These are phyloP conservation scores for Austroboletus niveus DNA, from an alignment of 1,284 basidiomycete genomes.

Conservation along the genomic window DNA sequence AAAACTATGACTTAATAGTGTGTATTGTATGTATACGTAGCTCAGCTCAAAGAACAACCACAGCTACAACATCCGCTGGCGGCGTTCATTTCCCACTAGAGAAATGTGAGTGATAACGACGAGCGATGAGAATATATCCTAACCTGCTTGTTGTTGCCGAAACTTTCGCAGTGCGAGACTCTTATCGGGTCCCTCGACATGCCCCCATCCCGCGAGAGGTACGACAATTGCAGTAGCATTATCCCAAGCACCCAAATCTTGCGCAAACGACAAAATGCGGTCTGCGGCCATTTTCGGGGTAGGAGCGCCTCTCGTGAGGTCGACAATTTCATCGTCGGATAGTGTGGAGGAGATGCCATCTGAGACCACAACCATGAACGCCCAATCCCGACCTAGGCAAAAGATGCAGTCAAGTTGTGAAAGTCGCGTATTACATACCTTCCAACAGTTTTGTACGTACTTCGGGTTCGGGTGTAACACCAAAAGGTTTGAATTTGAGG, in stretches of 20 bases:
- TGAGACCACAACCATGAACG: slow-evolving; percentile 79
- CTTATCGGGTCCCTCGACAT: slow-evolving; percentile 72
- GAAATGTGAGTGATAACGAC: slow-evolving; percentile 9
- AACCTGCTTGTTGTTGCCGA: slow-evolving; percentile 67
- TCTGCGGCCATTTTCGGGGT: slow-evolving; percentile 83
- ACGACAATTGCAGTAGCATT: slow-evolving; percentile 93
- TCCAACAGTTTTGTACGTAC: slow-evolving; percentile 78
- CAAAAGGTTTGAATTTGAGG: slow-evolving; percentile 84
- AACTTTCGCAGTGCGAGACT: slow-evolving; percentile 84
- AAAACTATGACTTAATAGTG: background rate
- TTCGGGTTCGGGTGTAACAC: slow-evolving; percentile 94
- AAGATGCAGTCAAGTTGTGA: slow-evolving; percentile 4
- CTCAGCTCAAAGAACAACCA: background rate
- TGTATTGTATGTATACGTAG: slow-evolving; percentile 1
- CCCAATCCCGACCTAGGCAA: slow-evolving; percentile 65
- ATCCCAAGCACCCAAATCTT: slow-evolving; percentile 89
- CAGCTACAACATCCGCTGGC: slow-evolving; percentile 59
- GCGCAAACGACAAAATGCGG: slow-evolving; percentile 82
- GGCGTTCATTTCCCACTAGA: slow-evolving; percentile 66
- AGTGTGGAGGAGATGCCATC: slow-evolving; percentile 91
- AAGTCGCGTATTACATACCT: slow-evolving; percentile 42
- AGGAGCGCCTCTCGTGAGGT: slow-evolving; percentile 73
- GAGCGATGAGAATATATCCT: slow-evolving; percentile 17
- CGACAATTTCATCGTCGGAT: slow-evolving; percentile 93
- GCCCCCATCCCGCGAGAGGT: slow-evolving; percentile 91